These are phyloP conservation scores for Chlorophyllum brunneum DNA, from an alignment of 768 basidiomycete species.

Conservation along the genomic window DNA sequence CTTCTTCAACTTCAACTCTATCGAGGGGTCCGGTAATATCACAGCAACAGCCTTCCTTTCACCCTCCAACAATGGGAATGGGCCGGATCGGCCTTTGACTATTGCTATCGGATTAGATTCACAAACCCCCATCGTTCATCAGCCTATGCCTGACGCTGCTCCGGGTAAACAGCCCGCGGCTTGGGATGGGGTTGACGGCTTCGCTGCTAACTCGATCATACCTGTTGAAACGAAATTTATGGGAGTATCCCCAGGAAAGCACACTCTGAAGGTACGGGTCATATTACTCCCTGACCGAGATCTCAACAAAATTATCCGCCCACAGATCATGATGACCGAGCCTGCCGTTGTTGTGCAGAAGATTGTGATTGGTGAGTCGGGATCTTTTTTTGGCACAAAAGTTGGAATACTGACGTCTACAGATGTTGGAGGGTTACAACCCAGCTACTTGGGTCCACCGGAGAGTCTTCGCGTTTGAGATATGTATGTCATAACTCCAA, in stretches of 20 bases:
- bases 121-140: conserved; percentile 27
- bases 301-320: neutral
- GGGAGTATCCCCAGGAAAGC: conserved; percentile 42
- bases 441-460: conserved; percentile 62
- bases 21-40: conserved; percentile 36
- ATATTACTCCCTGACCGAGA: neutral
- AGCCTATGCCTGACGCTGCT: conserved; percentile 41
- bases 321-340: conserved; percentile 50
- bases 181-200: conserved; percentile 47
- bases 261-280: conserved; percentile 48
- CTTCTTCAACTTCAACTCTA: conserved; percentile 54
- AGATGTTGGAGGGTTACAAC: conserved; percentile 52
- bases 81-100: conserved; percentile 42
- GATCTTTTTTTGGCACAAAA: neutral
- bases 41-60: conserved; percentile 44
- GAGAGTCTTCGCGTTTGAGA: conserved; percentile 38
- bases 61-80: conserved; percentile 50
- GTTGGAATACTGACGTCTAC: neutral
- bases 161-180: conserved; percentile 41
- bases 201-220: conserved; percentile 49
- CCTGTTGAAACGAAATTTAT: conserved; percentile 34
- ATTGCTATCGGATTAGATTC: conserved; percentile 49
- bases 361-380: conserved; percentile 46
- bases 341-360: conserved; percentile 58
- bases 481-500: neutral